These are phyloP conservation scores for Aspergillus pseudonomiae DNA, from an alignment of 2,329 filamentous ascomycete genomes.

Conservation along the genomic window DNA sequence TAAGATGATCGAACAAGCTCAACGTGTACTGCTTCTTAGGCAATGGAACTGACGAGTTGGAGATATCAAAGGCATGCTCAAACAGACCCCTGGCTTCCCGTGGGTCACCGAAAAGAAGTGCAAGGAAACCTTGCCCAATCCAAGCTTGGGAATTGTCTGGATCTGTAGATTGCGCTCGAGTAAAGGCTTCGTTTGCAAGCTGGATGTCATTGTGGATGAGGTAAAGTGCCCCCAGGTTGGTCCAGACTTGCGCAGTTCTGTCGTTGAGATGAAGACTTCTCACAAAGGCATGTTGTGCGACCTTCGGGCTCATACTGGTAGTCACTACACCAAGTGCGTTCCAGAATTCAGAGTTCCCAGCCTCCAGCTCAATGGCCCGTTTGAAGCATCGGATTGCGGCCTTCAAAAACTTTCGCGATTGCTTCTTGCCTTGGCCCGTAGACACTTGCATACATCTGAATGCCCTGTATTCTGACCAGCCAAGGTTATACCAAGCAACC, in stretches of 20 bases:
- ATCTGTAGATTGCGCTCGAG: slow-evolving; percentile 87
- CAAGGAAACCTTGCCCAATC: slow-evolving; percentile 88
- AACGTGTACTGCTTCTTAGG: slow-evolving; percentile 78
- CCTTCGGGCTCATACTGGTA: slow-evolving; percentile 78
- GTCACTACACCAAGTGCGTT: slow-evolving; percentile 92
- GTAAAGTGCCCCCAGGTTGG: slow-evolving; percentile 85
- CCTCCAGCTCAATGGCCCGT: slow-evolving; percentile 90
- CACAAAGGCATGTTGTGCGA: slow-evolving; percentile 91
- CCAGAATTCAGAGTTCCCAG: slow-evolving; percentile 95
- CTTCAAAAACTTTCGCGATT: slow-evolving; percentile 68
- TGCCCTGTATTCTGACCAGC: slow-evolving; percentile 87
- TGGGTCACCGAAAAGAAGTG: slow-evolving; percentile 71
- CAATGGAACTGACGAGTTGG: slow-evolving; percentile 72
- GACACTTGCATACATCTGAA: slow-evolving; percentile 63
- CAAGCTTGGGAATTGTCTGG: slow-evolving; percentile 92
- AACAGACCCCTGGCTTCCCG: slow-evolving; percentile 83
- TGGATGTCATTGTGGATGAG: slow-evolving; percentile 80
- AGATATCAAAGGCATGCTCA: slow-evolving; percentile 91
- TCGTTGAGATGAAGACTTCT: slow-evolving; percentile 93
- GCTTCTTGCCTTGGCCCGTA: slow-evolving; percentile 54
- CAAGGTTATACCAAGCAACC: slow-evolving; percentile 95
- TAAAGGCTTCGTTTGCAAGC: slow-evolving; percentile 88
- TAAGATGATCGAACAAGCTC: slow-evolving; percentile 79
- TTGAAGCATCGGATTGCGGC: slow-evolving; percentile 91
- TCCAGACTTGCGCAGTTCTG: slow-evolving; percentile 81